Conservation (phyloP, 768 basidiomycete genomes). For the Russula compacta region DNA sequence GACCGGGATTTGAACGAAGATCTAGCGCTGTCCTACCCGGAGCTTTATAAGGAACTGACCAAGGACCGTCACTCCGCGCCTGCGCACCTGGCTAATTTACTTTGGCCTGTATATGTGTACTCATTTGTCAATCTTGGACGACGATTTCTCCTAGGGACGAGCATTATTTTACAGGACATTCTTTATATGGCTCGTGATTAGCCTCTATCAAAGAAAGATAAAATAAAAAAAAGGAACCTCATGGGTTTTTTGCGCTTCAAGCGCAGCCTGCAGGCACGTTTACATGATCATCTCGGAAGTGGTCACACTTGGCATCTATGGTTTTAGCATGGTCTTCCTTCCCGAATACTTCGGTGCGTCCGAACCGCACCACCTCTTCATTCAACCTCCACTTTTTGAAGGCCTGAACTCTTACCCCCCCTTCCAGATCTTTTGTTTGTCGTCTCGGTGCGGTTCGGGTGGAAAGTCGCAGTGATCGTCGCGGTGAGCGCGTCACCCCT, state of each 20-base stretch:
- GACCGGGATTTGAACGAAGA: conserved; percentile 96
- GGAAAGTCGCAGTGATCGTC: conserved; percentile 94
- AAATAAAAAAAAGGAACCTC: not conserved
- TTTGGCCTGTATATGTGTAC: not conserved
- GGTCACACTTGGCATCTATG: conserved; percentile 81
- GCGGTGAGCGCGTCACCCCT: conserved; percentile 89
- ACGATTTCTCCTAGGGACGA: conserved; percentile 53
- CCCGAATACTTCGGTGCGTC: conserved; percentile 93
- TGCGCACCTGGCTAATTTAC: not conserved
- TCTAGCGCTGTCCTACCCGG: conserved; percentile 89
- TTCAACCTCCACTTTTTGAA: not conserved
- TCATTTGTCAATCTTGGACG: no score
- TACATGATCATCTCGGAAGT: conserved; percentile 94
- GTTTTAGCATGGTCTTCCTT: conserved; percentile 84
- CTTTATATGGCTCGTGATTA: conserved; percentile 97
- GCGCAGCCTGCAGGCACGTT: conserved; percentile 81
- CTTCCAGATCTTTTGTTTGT: conserved; percentile 83
- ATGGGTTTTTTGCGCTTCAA: conserved; percentile 30
- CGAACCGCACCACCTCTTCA: not conserved
- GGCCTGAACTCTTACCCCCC: not conserved
- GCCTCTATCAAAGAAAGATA: conserved; percentile 95
- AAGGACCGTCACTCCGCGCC: conserved; percentile 46
- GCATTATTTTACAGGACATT: conserved; percentile 96
- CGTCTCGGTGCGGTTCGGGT: conserved; percentile 75
- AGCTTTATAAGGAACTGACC: conserved; percentile 94